Base-by-base conservation (phyloP, 129 eudicot species). In the Flaveria sonorensis region DNA sequence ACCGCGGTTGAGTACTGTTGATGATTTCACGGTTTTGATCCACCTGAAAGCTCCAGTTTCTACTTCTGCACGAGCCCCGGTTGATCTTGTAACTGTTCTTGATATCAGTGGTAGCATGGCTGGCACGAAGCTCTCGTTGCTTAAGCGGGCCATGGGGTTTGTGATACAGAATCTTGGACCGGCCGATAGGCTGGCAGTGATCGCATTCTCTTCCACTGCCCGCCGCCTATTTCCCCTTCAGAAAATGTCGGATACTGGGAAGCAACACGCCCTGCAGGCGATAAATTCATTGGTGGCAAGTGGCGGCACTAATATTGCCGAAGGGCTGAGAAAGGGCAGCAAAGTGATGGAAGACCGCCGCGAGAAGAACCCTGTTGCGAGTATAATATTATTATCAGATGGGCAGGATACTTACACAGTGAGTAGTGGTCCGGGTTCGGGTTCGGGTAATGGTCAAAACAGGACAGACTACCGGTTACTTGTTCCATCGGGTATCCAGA, bases 91-190 rank as follows among this genome's bases (percentile, higher is more conserved):
- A 16, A 91, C 98, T 0, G 93, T 93, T 67, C 96, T 93, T 50
- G 98, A 93, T 73, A 84, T 88, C 15, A 93, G 98, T 79, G 98
- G 98, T 7, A 88, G 95, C 76, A 93, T 93, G 98, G 87, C 92
- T 2, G 98, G 98, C 12, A 87, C 95, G 1, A 93, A 93, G 79
- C 87, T 93, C 14, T 88, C 92, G 46, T 80, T 93, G 68, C 85
- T 93, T 21, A 93, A 93, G 77, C 91, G 92, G 40, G 98, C 97
- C 57, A 88, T 93, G 96, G 92, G 95, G 21, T 90, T 93, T 67
- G 96, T 93, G 75, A 89, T 93, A 53, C 92, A 90, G 70, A 90
- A 87, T 71, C 94, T 93, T 18, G 95, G 98, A 24, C 92, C 98
- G 0, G 65, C 76, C 8, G 98, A 93, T 70, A 63, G 97, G 78